phyloP scores from a whole-genome alignment of 192 early-diverging fungal species.

The Funneliformis geosporum region DNA sequence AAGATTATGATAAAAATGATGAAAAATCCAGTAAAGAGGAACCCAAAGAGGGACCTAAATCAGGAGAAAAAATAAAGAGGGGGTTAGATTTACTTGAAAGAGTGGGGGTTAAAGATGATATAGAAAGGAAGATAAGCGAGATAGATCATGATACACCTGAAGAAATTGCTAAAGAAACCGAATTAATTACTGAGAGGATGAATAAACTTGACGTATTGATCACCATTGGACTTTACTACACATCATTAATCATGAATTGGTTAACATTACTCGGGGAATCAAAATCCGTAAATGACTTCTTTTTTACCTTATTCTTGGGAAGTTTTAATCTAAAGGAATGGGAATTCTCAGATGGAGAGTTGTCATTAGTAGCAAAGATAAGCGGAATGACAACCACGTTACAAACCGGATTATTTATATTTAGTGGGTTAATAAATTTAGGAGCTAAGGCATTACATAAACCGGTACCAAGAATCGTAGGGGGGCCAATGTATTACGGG shows the following conservation, averaged over 20 bases:
- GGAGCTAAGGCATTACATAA: neutral
- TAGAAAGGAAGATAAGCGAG: neutral
- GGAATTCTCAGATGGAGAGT: neutral
- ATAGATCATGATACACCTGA: slow-evolving; percentile 14
- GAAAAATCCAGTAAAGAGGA: neutral
- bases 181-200: slow-evolving; percentile 4
- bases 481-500: slow-evolving; percentile 6
- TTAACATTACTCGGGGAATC: slow-evolving; percentile 9
- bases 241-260: slow-evolving; percentile 9
- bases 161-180: neutral
- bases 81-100: neutral
- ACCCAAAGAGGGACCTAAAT: neutral
- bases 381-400: neutral
- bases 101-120: neutral
- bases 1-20: neutral
- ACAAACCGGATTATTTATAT: slow-evolving; percentile 11
- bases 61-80: neutral
- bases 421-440: neutral
- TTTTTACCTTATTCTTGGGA: slow-evolving; percentile 2
- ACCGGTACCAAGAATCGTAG: neutral
- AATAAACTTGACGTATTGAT: slow-evolving; percentile 6
- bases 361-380: neutral
- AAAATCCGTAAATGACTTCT: neutral
- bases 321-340: neutral
- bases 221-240: slow-evolving; percentile 17